phyloP scores from a whole-genome alignment of 2,329 filamentous ascomycete genomes.

The Aphanocladium album region DNA sequence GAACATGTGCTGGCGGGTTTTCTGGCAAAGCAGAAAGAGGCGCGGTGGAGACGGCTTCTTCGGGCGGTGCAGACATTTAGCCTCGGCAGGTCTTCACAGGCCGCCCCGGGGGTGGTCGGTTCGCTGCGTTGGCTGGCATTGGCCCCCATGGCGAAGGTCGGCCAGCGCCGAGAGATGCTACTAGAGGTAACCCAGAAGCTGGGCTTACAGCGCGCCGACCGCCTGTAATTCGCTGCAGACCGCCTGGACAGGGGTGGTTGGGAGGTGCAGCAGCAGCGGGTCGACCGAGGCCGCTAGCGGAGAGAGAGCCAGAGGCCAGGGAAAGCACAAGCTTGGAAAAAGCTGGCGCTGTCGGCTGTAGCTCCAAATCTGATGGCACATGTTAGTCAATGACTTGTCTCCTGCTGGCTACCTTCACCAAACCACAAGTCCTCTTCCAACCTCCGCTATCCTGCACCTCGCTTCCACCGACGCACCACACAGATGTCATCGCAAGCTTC shows the following conservation, averaged over 20 bases:
- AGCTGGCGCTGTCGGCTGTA: too few relatives aligned
- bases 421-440: background rate
- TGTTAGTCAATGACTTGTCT: conserved; percentile 7
- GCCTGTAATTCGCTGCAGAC: background rate
- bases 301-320: too few relatives aligned
- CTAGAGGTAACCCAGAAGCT: background rate
- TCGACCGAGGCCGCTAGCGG: conserved; percentile 17
- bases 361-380: background rate
- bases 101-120: background rate
- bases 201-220: background rate
- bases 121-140: background rate
- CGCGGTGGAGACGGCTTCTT: conserved; percentile 11
- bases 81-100: conserved; percentile 17
- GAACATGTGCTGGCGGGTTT: conserved; percentile 11
- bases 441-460: conserved; percentile 10
- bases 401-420: background rate
- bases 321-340: conserved; percentile 4
- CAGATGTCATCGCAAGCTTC: background rate
- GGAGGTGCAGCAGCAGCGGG: background rate
- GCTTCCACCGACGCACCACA: background rate
- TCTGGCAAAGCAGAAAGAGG: background rate
- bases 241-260: background rate
- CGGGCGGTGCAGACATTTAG: conserved; percentile 17
- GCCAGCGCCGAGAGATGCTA: background rate
- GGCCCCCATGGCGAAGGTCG: too few relatives aligned